A percentile compares a stretch with the other conserved stretches of the same genome.
These are phyloP conservation scores for Cadophora sp. DNA, from an alignment of 2,329 filamentous ascomycete species.

Conservation along the genomic window DNA sequence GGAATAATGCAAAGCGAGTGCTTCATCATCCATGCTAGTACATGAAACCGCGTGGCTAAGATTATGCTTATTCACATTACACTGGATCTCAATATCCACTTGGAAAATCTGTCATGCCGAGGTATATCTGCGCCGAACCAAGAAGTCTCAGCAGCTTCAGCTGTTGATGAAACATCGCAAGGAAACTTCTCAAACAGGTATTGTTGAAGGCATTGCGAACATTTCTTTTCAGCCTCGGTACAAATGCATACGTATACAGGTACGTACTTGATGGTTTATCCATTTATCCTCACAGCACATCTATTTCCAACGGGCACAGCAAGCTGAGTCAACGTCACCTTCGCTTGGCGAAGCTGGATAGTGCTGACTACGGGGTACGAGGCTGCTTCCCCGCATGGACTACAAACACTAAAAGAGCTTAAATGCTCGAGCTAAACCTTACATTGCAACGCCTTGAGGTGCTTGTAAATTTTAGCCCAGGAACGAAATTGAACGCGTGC, in stretches of 20 bases:
- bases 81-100: not conserved
- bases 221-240: not conserved
- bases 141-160: not conserved
- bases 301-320: not conserved
- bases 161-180: constrained; percentile 6
- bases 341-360: not conserved
- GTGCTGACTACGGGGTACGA: not conserved
- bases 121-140: not conserved
- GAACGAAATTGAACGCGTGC: not conserved
- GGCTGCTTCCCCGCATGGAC: constrained; percentile 2
- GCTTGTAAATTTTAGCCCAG: not conserved
- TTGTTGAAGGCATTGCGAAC: not conserved
- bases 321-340: not conserved
- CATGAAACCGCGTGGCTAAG: not conserved
- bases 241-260: constrained; percentile 6
- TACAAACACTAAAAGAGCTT: constrained; percentile 9
- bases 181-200: not conserved
- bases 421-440: constrained; percentile 10
- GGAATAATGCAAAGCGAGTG: not conserved
- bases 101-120: not conserved
- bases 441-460: not conserved
- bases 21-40: not conserved
- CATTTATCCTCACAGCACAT: not conserved
- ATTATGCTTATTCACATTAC: not conserved
- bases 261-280: not conserved